Percentiles rank a stretch among this genome's conserved stretches.
Conservation (phyloP, 1,284 basidiomycete species). For the Cutaneotrichosporon arboriforme region DNA sequence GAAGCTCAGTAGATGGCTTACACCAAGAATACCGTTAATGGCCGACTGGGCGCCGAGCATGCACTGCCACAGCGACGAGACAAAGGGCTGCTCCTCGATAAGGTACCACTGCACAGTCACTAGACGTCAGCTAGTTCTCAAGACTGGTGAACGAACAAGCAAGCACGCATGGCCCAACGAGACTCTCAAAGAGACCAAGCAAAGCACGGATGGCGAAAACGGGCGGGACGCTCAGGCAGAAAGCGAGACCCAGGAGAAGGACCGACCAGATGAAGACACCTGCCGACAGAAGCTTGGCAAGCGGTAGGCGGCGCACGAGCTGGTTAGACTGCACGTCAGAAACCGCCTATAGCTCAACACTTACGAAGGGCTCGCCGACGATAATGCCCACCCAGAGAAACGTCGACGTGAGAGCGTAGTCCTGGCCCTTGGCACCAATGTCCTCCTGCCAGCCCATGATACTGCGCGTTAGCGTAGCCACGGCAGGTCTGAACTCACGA, state of each 20-base stretch:
- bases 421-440: slow-evolving; percentile 31
- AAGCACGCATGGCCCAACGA: slow-evolving; percentile 27
- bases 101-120: slow-evolving; percentile 29
- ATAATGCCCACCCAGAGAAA: slow-evolving; percentile 32
- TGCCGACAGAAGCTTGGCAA: slow-evolving; percentile 25
- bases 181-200: slow-evolving; percentile 33
- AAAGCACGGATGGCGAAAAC: slow-evolving; percentile 39
- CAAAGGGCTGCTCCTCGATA: slow-evolving; percentile 21
- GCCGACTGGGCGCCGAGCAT: slow-evolving; percentile 15
- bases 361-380: slow-evolving; percentile 27
- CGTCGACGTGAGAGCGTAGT: slow-evolving; percentile 33
- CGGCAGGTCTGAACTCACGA: not conserved
- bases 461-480: not conserved
- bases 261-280: slow-evolving; percentile 29
- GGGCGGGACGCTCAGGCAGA: slow-evolving; percentile 63
- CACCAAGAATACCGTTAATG: slow-evolving; percentile 7
- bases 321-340: slow-evolving; percentile 27
- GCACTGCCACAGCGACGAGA: slow-evolving; percentile 4
- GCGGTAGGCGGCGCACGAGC: slow-evolving; percentile 26
- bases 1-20: not conserved
- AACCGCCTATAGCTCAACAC: not conserved
- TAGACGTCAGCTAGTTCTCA: not conserved
- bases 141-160: not conserved
- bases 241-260: slow-evolving; percentile 58
- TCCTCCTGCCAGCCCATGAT: slow-evolving; percentile 40